Percentiles rank a stretch among this genome's conserved stretches.
These are phyloP conservation scores for apple (Malus domestica) DNA, from an alignment of 306 rosid species.

Conservation along the genomic window DNA sequence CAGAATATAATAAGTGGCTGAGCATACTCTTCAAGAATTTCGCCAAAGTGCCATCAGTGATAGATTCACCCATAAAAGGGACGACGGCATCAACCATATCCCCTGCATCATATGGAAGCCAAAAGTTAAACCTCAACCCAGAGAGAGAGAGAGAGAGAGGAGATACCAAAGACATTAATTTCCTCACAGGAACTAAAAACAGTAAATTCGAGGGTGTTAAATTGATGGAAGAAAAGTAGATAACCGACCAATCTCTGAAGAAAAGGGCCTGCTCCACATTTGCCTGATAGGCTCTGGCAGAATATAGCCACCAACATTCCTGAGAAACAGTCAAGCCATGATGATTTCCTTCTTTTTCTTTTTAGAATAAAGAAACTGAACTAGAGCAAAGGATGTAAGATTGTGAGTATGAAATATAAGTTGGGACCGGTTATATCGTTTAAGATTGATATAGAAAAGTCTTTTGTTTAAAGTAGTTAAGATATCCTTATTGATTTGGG, in stretches of 20 bases:
- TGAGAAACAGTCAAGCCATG: constrained; percentile 22
- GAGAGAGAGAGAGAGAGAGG: not conserved
- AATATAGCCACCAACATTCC: constrained; percentile 28
- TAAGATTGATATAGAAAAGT: no score
- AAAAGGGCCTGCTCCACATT: constrained; percentile 52
- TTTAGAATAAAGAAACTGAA: not conserved
- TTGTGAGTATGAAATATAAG: no score
- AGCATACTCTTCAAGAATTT: constrained; percentile 69
- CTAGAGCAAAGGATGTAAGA: not conserved
- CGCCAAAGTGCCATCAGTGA: constrained; percentile 71
- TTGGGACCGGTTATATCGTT: no score
- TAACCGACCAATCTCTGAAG: constrained; percentile 67
- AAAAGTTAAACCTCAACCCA: not conserved
- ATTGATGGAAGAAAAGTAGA: constrained; percentile 4
- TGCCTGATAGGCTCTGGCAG: constrained; percentile 30
- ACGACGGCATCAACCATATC: constrained; percentile 67
- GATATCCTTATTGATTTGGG: no score
- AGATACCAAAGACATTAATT: not conserved
- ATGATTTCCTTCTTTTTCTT: not conserved
- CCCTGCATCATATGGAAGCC: constrained; percentile 36
- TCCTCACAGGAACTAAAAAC: not conserved
- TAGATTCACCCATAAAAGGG: constrained; percentile 79
- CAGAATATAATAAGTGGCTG: not conserved
- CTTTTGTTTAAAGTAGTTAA: no score
- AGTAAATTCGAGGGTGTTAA: not conserved